Base-by-base conservation (phyloP, 306 rosid species). In the Cucurbita pepo region DNA sequence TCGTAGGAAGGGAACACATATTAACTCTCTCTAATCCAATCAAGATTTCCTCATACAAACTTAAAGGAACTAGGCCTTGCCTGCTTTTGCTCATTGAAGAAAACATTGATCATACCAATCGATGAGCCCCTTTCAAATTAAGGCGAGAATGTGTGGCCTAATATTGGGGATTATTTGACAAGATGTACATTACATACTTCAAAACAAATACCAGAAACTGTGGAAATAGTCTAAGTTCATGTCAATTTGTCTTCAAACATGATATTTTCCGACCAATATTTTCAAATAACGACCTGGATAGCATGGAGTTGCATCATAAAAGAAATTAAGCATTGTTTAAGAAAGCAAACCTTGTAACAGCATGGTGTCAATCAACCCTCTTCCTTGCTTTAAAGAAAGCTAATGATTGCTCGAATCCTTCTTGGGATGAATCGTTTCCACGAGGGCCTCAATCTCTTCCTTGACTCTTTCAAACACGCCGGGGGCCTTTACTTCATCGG, bases 361-460 rank as follows among this genome's bases (percentile, higher is more conserved):
- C 48, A 72, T n/a, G 40, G 18, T 10, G 61, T 55, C 52, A 55
- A 50, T 55, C 52, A 55, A 37, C 64, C 18, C 61, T 7, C 51
- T 52, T 55, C 37, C 36, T 53, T 43, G 38, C 63, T 71, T 53
- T 15, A 40, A 11, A 71, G 38, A 69, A 60, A 61, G 59, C 78
- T 62, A 75, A 18, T 61, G 60, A 60, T 11, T 3, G 9, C 10
- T 22, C 1, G 71, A 59, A 15, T 58, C 58, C 57, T 75, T 75
- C 72, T 62, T 75, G 61, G 78, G 78, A 63, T 38, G 78, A 75
- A 75, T 75, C 62, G 60, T 21, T 40, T 25, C 78, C 4, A 75
- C 72, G 0, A 75, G 51, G 21, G 78, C 78, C 71, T 75, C 78
- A 8, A 75, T 53, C 78, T 75, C 78, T 75, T 75, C 78, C 78